Evolutionary conservation across 768 basidiomycete genomes (phyloP).

Genomic region (Suillus americanus): DNA sequence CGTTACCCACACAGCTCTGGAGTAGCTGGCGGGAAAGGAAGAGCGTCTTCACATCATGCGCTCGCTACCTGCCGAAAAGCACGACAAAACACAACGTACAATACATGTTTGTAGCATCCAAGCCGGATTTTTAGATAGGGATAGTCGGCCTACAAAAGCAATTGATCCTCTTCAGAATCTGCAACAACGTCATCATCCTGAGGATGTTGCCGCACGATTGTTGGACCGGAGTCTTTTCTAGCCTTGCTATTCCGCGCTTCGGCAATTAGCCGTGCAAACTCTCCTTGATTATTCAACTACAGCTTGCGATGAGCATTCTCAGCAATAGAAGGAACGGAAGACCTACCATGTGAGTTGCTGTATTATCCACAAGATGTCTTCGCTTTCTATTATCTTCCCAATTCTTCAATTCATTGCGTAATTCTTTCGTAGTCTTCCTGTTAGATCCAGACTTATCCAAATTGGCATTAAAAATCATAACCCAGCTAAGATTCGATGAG

Average conservation of each 20-base stretch:
- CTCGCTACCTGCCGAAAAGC: not conserved
- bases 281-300: constrained; percentile 27
- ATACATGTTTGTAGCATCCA: not conserved
- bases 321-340: not conserved
- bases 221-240: constrained; percentile 18
- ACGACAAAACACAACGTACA: not conserved
- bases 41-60: not conserved
- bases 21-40: not conserved
- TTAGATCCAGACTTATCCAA: constrained; percentile 51
- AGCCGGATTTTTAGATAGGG: not conserved
- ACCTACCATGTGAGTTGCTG: constrained; percentile 40
- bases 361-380: constrained; percentile 36
- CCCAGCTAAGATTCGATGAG: constrained; percentile 49
- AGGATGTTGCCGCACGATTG: not conserved
- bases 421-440: constrained; percentile 45
- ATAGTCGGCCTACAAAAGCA: not conserved
- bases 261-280: constrained; percentile 35
- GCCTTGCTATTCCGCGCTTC: constrained; percentile 35
- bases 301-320: not conserved
- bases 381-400: constrained; percentile 56
- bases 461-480: constrained; percentile 70
- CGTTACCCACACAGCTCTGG: not conserved
- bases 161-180: constrained; percentile 33
- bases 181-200: constrained; percentile 24
- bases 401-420: constrained; percentile 51